These are phyloP conservation scores for Phytophthora ohioensis DNA, from an alignment of 352 stramenopile genomes.

Conservation along the genomic window DNA sequence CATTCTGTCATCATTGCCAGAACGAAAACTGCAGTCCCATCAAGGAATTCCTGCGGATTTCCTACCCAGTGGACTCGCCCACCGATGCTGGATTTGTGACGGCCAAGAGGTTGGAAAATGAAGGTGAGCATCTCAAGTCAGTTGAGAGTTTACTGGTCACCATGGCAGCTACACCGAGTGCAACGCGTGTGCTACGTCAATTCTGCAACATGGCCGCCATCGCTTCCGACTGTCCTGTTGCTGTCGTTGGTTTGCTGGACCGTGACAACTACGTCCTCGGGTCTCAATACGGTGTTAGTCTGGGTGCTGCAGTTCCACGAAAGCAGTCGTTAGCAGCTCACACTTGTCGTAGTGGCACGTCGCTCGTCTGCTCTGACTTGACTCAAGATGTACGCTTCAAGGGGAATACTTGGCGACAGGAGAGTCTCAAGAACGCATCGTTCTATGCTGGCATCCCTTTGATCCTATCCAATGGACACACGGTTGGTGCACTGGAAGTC, in stretches of 20 bases:
- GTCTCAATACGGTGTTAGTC: slow-evolving; percentile 52
- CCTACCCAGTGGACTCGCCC: slow-evolving; percentile 49
- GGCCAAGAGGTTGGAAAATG: slow-evolving; percentile 63
- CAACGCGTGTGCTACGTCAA: slow-evolving; percentile 62
- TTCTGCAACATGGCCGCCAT: slow-evolving; percentile 85
- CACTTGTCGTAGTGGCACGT: slow-evolving; percentile 66
- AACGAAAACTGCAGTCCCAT: slow-evolving; percentile 71
- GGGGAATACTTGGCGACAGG: slow-evolving; percentile 64
- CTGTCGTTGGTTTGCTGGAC: slow-evolving; percentile 71
- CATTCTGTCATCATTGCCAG: slow-evolving; percentile 62
- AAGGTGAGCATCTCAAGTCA: slow-evolving; percentile 55
- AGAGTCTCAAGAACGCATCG: slow-evolving; percentile 46
- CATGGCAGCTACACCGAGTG: slow-evolving; percentile 49
- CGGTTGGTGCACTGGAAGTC: slow-evolving; percentile 77
- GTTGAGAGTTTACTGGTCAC: slow-evolving; percentile 56
- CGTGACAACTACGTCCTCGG: slow-evolving; percentile 62
- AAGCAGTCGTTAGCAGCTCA: slow-evolving; percentile 69
- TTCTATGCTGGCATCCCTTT: slow-evolving; percentile 90
- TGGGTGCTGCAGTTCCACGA: slow-evolving; percentile 36
- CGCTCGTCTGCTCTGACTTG: slow-evolving; percentile 77
- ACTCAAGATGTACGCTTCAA: slow-evolving; percentile 71
- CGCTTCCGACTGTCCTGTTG: slow-evolving; percentile 71
- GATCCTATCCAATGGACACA: slow-evolving; percentile 71
- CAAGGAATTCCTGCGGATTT: slow-evolving; percentile 57
- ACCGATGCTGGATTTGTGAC: slow-evolving; percentile 48